A percentile compares a stretch with the other conserved stretches of the same genome.
phyloP scores from a whole-genome alignment of 2,329 filamentous ascomycete species.

The Ophiostoma sp. region DNA sequence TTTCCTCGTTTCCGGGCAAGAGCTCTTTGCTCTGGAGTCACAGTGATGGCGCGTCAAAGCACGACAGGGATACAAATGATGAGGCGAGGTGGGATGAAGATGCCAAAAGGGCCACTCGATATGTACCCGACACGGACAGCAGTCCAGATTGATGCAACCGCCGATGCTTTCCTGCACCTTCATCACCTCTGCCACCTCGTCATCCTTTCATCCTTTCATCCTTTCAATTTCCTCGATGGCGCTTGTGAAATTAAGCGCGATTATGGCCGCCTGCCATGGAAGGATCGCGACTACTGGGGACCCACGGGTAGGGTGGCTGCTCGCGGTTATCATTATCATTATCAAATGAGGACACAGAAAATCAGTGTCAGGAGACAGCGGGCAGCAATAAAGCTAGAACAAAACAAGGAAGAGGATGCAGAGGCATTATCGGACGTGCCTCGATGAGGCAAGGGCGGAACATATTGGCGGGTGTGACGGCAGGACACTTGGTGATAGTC shows the following conservation, averaged over 20 bases:
- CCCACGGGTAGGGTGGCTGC: background rate
- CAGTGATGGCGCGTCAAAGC: background rate
- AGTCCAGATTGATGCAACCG: background rate
- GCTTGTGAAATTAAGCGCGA: constrained; percentile 13
- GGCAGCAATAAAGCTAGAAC: background rate
- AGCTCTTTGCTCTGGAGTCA: background rate
- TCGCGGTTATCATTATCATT: background rate
- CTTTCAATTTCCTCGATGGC: background rate
- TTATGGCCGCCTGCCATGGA: background rate
- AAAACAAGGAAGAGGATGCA: background rate
- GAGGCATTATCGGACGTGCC: background rate
- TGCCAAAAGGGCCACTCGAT: background rate
- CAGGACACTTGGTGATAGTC: background rate
- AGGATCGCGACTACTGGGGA: background rate
- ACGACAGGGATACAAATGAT: background rate
- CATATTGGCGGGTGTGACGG: background rate
- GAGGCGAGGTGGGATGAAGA: background rate
- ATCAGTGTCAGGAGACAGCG: background rate
- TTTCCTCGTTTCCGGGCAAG: background rate
- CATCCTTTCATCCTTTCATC: background rate
- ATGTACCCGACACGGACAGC: background rate
- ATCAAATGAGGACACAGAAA: background rate
- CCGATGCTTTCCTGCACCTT: background rate
- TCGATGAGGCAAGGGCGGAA: background rate
- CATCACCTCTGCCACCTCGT: too few species aligned